Percentiles rank a stretch among this genome's conserved stretches.
Evolutionary conservation across 805 yeast genomes (phyloP).

Genomic region (Candida andamanensis): DNA sequence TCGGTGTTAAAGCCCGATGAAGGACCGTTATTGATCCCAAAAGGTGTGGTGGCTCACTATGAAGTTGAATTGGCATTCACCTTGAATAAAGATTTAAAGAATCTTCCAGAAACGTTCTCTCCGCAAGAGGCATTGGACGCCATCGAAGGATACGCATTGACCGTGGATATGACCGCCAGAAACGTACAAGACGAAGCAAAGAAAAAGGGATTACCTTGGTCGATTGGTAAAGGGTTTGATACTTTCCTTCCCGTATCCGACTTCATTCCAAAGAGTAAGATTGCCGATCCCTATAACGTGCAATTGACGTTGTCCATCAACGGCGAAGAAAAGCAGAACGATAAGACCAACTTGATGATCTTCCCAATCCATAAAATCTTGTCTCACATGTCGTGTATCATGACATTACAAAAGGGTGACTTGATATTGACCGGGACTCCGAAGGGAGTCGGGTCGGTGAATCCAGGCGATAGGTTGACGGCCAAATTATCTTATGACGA

Average conservation of each 20-base stretch:
- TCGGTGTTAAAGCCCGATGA: constrained; percentile 53
- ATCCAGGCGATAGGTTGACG: constrained; percentile 71
- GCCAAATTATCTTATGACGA: constrained; percentile 61
- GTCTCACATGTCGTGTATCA: constrained; percentile 75
- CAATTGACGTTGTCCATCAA: constrained; percentile 62
- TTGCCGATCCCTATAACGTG: constrained; percentile 72
- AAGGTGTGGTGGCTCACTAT: constrained; percentile 80
- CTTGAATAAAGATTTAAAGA: constrained; percentile 57
- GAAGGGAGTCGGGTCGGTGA: constrained; percentile 85
- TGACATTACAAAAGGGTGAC: constrained; percentile 90
- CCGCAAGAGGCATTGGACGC: constrained; percentile 67
- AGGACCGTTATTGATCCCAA: constrained; percentile 82
- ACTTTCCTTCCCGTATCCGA: constrained; percentile 87
- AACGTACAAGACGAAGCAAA: constrained; percentile 95
- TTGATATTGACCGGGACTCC: constrained; percentile 95
- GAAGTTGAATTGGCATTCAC: constrained; percentile 89
- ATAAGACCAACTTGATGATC: constrained; percentile 75
- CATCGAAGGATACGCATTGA: constrained; percentile 82
- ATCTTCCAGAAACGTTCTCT: constrained; percentile 56
- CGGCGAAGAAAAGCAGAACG: constrained; percentile 66
- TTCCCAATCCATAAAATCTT: constrained; percentile 80
- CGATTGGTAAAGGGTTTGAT: constrained; percentile 94
- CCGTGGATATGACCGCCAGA: constrained; percentile 93
- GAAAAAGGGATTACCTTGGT: constrained; percentile 92
- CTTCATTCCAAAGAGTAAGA: constrained; percentile 58